Percentiles rank a stretch among this genome's conserved stretches.
These are phyloP conservation scores for barley (Hordeum vulgare) DNA, from an alignment of 176 grass and related monocot species.

Conservation along the genomic window MorexV3_pseudomolecules_assembly NC_058519.1:621126357-621126856, in stretches of 20 bases:
- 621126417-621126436: slow-evolving; percentile 76
- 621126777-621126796: slow-evolving; percentile 48
- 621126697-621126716: slow-evolving; percentile 46
- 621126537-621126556: slow-evolving; percentile 36
- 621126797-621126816: slow-evolving; percentile 49
- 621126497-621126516: slow-evolving; percentile 46
- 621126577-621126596: slow-evolving; percentile 48
- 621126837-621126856: slow-evolving; percentile 33
- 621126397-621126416: slow-evolving; percentile 68
- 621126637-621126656: slow-evolving; percentile 38
- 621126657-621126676: slow-evolving; percentile 55
- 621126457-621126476: slow-evolving; percentile 22
- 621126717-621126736: slow-evolving; percentile 51
- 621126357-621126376: slow-evolving; percentile 56
- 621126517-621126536: slow-evolving; percentile 30
- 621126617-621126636: slow-evolving; percentile 54
- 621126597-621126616: slow-evolving; percentile 59
- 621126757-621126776: slow-evolving; percentile 26
- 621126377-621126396: slow-evolving; percentile 60
- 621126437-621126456: slow-evolving; percentile 45
- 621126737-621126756: slow-evolving; percentile 51
- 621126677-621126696: slow-evolving; percentile 53
- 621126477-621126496: slow-evolving; percentile 43
- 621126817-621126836: slow-evolving; percentile 59
- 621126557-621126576: slow-evolving; percentile 51